phyloP scores from a whole-genome alignment of 257 asterid species.

The Eustoma russellianum region DNA sequence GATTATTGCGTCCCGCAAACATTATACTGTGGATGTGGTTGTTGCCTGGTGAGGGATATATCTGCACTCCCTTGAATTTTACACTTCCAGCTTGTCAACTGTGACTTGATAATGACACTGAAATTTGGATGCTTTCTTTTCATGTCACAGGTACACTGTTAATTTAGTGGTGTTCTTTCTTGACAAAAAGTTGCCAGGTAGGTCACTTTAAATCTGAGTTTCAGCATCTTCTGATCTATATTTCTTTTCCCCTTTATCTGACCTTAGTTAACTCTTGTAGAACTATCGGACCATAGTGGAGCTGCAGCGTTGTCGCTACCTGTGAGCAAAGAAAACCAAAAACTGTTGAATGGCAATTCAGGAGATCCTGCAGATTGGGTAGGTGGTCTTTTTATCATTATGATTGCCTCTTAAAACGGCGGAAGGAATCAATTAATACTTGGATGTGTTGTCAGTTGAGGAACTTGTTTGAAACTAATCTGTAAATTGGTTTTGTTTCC shows the following conservation, averaged over 20 bases:
- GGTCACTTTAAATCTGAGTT: constrained; percentile 2
- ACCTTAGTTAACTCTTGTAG: constrained; percentile 22
- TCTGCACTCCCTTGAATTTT: constrained; percentile 1
- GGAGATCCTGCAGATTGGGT: constrained; percentile 81
- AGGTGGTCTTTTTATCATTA: constrained; percentile 8
- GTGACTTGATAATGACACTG: not conserved
- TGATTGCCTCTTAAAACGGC: no score
- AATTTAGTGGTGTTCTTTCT: constrained; percentile 88
- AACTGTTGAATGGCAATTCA: constrained; percentile 64
- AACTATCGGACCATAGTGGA: constrained; percentile 78
- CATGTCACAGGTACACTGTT: constrained; percentile 72
- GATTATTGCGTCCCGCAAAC: constrained; percentile 93
- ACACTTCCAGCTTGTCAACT: not conserved
- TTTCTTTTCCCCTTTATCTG: no score
- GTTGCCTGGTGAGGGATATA: constrained; percentile 75
- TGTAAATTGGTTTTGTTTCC: constrained; percentile 8
- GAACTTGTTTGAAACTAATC: constrained; percentile 6
- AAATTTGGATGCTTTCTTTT: not conserved
- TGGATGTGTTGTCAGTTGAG: not conserved
- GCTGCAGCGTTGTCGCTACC: constrained; percentile 57
- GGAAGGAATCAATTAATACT: no score
- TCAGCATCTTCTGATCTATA: not conserved
- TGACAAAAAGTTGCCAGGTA: constrained; percentile 79
- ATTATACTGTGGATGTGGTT: constrained; percentile 85
- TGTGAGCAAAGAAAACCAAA: constrained; percentile 69